A percentile compares a stretch with the other conserved stretches of the same genome.
Conservation (phyloP, 129 eudicot species). For the Scalesia atractyloides region DNA sequence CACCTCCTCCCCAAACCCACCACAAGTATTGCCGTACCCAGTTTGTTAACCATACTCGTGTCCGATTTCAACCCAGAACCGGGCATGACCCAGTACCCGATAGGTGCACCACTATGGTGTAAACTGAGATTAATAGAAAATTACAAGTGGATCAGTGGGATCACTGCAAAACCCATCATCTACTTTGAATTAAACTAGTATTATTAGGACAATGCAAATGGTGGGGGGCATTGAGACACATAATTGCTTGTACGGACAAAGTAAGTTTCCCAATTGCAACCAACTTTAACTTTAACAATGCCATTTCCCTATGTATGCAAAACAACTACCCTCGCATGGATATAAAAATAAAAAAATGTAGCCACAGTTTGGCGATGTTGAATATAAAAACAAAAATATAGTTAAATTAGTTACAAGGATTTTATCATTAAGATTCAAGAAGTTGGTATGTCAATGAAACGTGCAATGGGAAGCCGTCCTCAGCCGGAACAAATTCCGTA, state of each 20-base stretch:
- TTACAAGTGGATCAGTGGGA: slow-evolving; percentile 27
- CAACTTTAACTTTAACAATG: slow-evolving; percentile 39
- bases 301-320: neutral
- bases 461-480: neutral
- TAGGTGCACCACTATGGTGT: no score
- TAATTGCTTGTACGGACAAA: slow-evolving; percentile 49
- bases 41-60: no score
- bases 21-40: no score
- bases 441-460: neutral
- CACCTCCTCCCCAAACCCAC: no score
- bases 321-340: neutral
- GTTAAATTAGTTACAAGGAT: slow-evolving; percentile 1
- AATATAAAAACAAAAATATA: neutral
- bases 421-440: slow-evolving; percentile 5
- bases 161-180: slow-evolving; percentile 39
- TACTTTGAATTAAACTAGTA: slow-evolving; percentile 23
- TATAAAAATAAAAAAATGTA: neutral
- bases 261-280: slow-evolving; percentile 39
- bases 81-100: no score
- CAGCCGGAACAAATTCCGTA: neutral
- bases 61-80: no score
- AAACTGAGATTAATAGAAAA: neutral
- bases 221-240: slow-evolving; percentile 43
- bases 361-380: neutral
- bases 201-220: slow-evolving; percentile 39